phyloP scores from a whole-genome alignment of 257 asterid genomes.

The Anisodus tanguticus region DNA sequence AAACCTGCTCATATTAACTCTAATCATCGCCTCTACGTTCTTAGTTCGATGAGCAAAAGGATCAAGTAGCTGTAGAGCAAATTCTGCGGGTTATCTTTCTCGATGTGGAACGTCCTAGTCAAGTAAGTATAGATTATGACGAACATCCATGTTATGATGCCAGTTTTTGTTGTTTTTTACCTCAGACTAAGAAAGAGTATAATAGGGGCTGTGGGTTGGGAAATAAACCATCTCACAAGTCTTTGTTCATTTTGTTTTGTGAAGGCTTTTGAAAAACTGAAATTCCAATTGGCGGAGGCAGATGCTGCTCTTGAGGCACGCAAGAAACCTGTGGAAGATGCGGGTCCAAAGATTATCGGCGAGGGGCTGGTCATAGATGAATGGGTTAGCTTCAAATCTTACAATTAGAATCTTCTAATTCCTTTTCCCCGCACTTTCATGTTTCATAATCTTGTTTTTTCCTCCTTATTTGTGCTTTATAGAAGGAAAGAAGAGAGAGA shows the following conservation, averaged over 20 bases:
- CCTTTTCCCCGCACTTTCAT: neutral
- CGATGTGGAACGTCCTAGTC: constrained; percentile 72
- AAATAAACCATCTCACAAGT: neutral
- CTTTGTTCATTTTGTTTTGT: constrained; percentile 17
- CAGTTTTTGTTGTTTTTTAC: neutral
- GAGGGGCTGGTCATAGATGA: constrained; percentile 95
- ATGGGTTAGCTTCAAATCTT: constrained; percentile 63
- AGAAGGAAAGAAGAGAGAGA: constrained; percentile 98
- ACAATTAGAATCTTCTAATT: neutral
- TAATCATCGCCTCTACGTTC: constrained; percentile 35
- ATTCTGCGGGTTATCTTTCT: constrained; percentile 86
- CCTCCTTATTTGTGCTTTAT: constrained; percentile 15
- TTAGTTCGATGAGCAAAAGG: constrained; percentile 93
- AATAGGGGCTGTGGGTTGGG: neutral
- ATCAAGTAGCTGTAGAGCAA: constrained; percentile 89
- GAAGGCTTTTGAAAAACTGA: constrained; percentile 80
- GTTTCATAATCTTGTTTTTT: neutral
- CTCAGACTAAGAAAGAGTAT: neutral
- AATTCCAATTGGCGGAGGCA: constrained; percentile 80
- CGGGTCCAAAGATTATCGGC: constrained; percentile 75
- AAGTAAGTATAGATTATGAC: constrained; percentile 55
- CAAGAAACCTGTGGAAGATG: constrained; percentile 77
- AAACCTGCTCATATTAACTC: constrained; percentile 32
- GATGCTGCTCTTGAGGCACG: constrained; percentile 85
- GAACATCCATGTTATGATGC: neutral